These are phyloP conservation scores for Saccharomyces hybrid DNA, from an alignment of 1,139 yeast species.

Conservation along the genomic window DNA sequence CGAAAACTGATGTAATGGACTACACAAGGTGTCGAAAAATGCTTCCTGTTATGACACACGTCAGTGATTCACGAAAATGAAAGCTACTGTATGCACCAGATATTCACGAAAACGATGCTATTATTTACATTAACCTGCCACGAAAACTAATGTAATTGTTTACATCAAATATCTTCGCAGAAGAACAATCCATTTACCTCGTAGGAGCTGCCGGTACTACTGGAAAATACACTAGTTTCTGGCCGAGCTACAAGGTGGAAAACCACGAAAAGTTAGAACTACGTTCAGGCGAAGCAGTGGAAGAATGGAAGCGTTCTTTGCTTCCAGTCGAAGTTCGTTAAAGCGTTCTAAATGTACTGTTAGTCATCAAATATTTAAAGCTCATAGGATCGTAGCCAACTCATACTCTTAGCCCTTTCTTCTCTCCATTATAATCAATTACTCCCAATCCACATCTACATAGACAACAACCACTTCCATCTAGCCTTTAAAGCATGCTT, in stretches of 20 bases:
- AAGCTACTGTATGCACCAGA: neutral
- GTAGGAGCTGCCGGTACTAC: neutral
- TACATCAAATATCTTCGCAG: neutral
- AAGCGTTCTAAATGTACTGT: neutral
- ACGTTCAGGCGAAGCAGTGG: neutral
- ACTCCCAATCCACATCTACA: neutral
- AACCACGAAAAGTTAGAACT: neutral
- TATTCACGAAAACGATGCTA: neutral
- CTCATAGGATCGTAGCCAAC: neutral
- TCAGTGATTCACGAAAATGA: neutral
- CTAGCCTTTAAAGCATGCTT: conserved; percentile 13
- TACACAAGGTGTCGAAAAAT: neutral
- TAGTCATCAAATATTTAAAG: neutral
- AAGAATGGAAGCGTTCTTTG: neutral
- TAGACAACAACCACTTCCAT: neutral
- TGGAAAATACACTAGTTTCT: neutral
- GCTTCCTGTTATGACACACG: neutral
- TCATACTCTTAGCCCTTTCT: neutral
- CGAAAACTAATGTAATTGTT: neutral
- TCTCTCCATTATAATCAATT: neutral
- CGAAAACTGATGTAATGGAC: neutral
- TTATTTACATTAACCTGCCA: neutral
- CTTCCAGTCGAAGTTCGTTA: neutral
- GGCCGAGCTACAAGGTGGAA: neutral
- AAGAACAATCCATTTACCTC: neutral